Evolutionary conservation across 495 filamentous ascomycete species (phyloP), one percentile per base, ranked within the genome.

Genomic region (Talaromyces adpressus): DNA sequence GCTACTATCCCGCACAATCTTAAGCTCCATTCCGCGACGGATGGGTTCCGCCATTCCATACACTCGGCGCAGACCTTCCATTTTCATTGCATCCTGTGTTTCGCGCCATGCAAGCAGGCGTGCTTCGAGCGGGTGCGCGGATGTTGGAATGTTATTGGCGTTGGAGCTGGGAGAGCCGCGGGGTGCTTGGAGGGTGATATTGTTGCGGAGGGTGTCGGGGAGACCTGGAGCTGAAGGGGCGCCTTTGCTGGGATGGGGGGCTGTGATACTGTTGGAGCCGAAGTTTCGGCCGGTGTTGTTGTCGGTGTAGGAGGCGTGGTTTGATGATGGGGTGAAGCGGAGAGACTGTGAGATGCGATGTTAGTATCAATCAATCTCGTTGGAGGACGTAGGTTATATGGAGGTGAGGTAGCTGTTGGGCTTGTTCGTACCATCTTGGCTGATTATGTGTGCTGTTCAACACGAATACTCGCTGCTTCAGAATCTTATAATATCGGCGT

Each of bases 21-120:
- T 90, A 69, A 96, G 78, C 81, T 98, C 93, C 93, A 98, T 98
- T 39, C 88, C 89, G n/a, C 93, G 85, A 16, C 91, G 85, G 65
- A 97, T 85, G 9, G 93, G 93, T 84, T 97, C 93, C n/a, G 88
- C 91, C 63, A 97, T 91, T 52, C 93, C 93, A 74, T 89, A 97
- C 34, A 88, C 84, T 62, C 91, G 90, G 53, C 92, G 85, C 72
- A 97, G 83, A 34, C 82, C 75, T 77, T 92, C 86, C 91, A 95
- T 95, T 80, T 93, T 92, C 73, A 97, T 72, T 4, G 76, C 71
- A 69, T 96, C 89, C 74, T 96, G 93, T 61, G 93, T 96, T 39
- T 86, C 79, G 71, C 84, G 84, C 93, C 93, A 98, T 54, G 84
- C 77, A 74, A 86, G 81, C 59, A 98, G 88, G 62, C 93, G 91